Percentiles rank a stretch among this genome's conserved stretches.
These are phyloP conservation scores for Magnusiomyces sp. DNA, from an alignment of 1,139 yeast species.

Conservation along the genomic window DNA sequence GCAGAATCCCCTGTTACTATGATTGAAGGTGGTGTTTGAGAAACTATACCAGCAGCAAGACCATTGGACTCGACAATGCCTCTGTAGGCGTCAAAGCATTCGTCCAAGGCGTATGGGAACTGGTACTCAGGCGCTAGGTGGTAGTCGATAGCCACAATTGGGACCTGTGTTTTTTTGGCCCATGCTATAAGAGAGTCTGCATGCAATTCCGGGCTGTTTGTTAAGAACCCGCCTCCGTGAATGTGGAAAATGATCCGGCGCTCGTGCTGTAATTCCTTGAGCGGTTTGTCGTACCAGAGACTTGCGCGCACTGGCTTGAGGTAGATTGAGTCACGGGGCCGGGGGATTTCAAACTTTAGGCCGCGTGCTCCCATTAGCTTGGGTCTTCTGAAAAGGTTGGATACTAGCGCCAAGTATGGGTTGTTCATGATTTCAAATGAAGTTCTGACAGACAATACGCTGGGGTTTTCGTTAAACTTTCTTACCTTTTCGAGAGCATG, in stretches of 20 bases:
- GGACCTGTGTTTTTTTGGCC: slow-evolving; percentile 19
- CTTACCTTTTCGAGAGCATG: slow-evolving; percentile 19
- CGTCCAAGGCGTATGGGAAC: slow-evolving; percentile 44
- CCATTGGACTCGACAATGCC: slow-evolving; percentile 20
- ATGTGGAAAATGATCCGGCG: slow-evolving; percentile 15
- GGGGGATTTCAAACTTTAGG: slow-evolving; percentile 11
- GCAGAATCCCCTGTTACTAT: slow-evolving; percentile 20
- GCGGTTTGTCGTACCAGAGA: slow-evolving; percentile 17
- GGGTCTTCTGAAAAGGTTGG: slow-evolving; percentile 1
- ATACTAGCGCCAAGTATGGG: slow-evolving; percentile 13
- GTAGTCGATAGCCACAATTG: slow-evolving; percentile 33
- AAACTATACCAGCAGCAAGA: slow-evolving; percentile 15
- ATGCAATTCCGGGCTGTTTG: slow-evolving; percentile 15
- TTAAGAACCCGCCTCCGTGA: slow-evolving; percentile 19
- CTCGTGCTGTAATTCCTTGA: slow-evolving; percentile 14
- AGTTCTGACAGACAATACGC: slow-evolving; percentile 15
- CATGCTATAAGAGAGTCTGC: slow-evolving; percentile 16
- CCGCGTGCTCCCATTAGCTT: slow-evolving; percentile 1
- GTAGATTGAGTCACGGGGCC: slow-evolving; percentile 15
- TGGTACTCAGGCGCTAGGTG: slow-evolving; percentile 43
- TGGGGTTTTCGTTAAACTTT: slow-evolving; percentile 15
- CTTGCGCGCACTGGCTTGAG: slow-evolving; percentile 15
- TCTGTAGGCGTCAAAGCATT: slow-evolving; percentile 36
- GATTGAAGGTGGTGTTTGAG: slow-evolving; percentile 15
- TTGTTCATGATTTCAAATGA: slow-evolving; percentile 17